Evolutionary conservation across 192 early-diverging fungal genomes (phyloP).

Genomic region (Coemansia aciculifera): DNA sequence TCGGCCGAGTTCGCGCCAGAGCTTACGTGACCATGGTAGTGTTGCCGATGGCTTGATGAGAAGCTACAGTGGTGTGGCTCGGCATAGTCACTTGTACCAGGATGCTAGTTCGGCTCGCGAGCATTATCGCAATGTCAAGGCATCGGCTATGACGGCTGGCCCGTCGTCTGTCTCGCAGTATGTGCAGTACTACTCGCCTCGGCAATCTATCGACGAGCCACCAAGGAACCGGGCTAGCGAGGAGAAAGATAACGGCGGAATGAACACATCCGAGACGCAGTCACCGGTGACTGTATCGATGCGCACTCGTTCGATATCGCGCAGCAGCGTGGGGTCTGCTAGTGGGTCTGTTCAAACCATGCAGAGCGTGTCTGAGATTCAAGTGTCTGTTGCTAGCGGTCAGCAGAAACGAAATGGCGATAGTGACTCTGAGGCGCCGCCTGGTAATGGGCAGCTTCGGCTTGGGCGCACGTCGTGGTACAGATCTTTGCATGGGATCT

Average conservation of each 20-base stretch:
- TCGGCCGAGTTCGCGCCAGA: conserved; percentile 14
- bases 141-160: neutral
- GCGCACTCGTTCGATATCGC: conserved; percentile 42
- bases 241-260: neutral
- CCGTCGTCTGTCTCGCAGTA: conserved; percentile 6
- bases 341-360: conserved; percentile 4
- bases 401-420: neutral
- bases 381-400: neutral
- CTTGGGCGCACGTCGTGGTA: conserved; percentile 45
- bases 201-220: neutral
- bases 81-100: neutral
- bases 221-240: neutral
- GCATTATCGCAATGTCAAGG: conserved; percentile 10
- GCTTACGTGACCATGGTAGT: neutral
- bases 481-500: conserved; percentile 48
- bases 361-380: conserved; percentile 16
- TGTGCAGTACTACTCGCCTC: conserved; percentile 14
- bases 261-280: neutral
- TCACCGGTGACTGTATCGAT: conserved; percentile 26
- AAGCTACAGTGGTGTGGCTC: neutral
- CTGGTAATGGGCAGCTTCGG: conserved; percentile 14
- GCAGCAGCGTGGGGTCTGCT: conserved; percentile 31
- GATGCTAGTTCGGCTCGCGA: neutral
- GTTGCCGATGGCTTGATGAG: neutral
- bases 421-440: neutral